Evolutionary conservation across 345 rosid genomes (phyloP), one percentile per base, ranked within the genome.

Genomic region (Citrus trifoliata): DNA sequence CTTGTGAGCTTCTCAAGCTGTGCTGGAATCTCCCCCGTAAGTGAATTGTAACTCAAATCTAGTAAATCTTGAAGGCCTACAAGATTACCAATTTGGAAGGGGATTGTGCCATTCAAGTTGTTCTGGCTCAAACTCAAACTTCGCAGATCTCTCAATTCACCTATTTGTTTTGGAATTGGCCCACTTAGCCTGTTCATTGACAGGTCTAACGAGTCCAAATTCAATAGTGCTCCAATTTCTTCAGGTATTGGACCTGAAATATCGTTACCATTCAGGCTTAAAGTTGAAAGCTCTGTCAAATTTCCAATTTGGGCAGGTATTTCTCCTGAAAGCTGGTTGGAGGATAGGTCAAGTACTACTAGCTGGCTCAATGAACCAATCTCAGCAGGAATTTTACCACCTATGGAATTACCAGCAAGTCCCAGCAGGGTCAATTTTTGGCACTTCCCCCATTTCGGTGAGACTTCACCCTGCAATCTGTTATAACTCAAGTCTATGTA

Each of bases 11-110:
- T 80, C 32, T 81, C 85, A 21, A 85, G 74, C 59, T 83, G 86
- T 51, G 59, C 9, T 33, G 88, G 89, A 18, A 88, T 86, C 53
- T 38, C 83, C 67, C 88, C 86, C 1, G 84, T 28, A 2, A 86
- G 77, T 21, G 75, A 71, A 67, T 85, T 88, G 6, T 64, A 28
- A 76, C 91, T 87, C 61, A 88, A 74, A 82, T 88, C 88, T 42
- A 87, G 80, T 4, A 67, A 68, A 35, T 73, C 79, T n/a, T 79
- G 82, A 2, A 88, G 78, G 19, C 48, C 13, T 38, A 27, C 77
- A 66, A 88, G 69, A 63, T 82, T 72, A 9, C 92, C 86, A 32
- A 82, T 72, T 76, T 87, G 73, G 10, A 28, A n/a, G 3, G 81
- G 78, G 40, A 81, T 77, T 33, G 80, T 46, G 2, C 81, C 81